Conservation (phyloP, 257 asterid genomes). For the Lavandula angustifolia region DNA sequence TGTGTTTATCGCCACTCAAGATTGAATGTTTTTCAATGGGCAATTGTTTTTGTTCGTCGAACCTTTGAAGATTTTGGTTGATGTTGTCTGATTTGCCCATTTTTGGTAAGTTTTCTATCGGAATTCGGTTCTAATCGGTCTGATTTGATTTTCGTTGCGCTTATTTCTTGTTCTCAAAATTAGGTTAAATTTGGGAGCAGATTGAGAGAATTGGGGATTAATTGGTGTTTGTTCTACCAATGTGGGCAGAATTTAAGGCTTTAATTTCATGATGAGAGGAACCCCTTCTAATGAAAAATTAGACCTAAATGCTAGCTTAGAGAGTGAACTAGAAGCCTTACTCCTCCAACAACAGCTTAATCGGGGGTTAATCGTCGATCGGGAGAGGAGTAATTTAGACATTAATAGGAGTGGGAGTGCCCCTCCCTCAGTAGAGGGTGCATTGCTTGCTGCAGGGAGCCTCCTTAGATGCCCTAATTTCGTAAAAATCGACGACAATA, state of each 20-base stretch:
- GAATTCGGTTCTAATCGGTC: slow-evolving; percentile 1
- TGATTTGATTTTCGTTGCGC: slow-evolving; percentile 11
- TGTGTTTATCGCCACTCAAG: slow-evolving; percentile 7
- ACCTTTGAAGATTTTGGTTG: neutral
- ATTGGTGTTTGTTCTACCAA: slow-evolving; percentile 22
- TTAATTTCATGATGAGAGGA: slow-evolving; percentile 45
- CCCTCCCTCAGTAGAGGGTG: slow-evolving; percentile 81
- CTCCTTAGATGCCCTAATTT: slow-evolving; percentile 46
- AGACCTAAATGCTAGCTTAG: slow-evolving; percentile 44
- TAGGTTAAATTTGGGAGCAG: slow-evolving; percentile 12
- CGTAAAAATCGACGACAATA: slow-evolving; percentile 21
- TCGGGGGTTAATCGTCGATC: slow-evolving; percentile 44
- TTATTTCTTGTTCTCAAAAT: slow-evolving; percentile 3
- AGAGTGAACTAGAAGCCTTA: slow-evolving; percentile 59
- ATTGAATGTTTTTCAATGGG: neutral
- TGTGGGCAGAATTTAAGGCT: slow-evolving; percentile 28
- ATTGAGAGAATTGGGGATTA: slow-evolving; percentile 14
- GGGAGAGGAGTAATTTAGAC: slow-evolving; percentile 53
- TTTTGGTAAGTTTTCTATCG: neutral
- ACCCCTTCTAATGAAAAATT: slow-evolving; percentile 51
- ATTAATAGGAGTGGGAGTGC: slow-evolving; percentile 81
- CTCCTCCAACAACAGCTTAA: slow-evolving; percentile 53
- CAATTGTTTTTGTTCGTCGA: neutral
- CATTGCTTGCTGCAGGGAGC: slow-evolving; percentile 56
- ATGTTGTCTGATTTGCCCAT: neutral